phyloP scores from a whole-genome alignment of 805 yeast species.

The Metschnikowia matae region DNA sequence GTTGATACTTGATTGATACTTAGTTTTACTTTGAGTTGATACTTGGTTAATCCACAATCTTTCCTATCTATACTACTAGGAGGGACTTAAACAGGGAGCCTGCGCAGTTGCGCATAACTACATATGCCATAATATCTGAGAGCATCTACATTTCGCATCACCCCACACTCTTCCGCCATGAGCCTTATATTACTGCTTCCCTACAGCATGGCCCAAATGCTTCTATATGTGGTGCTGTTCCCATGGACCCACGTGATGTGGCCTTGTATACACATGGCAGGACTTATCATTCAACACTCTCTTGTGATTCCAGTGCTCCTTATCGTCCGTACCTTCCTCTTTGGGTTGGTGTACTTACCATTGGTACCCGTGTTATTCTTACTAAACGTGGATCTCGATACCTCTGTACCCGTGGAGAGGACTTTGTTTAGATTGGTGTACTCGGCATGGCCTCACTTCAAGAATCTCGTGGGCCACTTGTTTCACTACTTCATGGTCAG shows the following conservation, averaged over 20 bases:
- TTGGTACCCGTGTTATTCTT: slow-evolving; percentile 13
- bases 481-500: slow-evolving; percentile 16
- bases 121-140: not conserved
- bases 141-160: not conserved
- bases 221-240: slow-evolving; percentile 3
- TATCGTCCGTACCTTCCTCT: slow-evolving; percentile 15
- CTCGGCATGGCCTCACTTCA: slow-evolving; percentile 13
- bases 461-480: slow-evolving; percentile 10
- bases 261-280: slow-evolving; percentile 8
- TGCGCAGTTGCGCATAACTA: not conserved
- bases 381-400: slow-evolving; percentile 11
- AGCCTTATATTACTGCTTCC: not conserved
- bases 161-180: not conserved
- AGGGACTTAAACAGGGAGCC: no score
- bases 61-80: no score
- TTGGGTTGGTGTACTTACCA: slow-evolving; percentile 17
- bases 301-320: slow-evolving; percentile 13
- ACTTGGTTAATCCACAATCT: no score
- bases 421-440: slow-evolving; percentile 10
- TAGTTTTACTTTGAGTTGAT: no score
- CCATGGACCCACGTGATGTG: slow-evolving; percentile 12
- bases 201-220: not conserved
- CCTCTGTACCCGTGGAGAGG: slow-evolving; percentile 15
- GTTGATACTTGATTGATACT: no score
- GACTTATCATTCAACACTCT: slow-evolving; percentile 11